phyloP scores from a whole-genome alignment of 768 basidiomycete species.

The Kondoa subrosea region DNA sequence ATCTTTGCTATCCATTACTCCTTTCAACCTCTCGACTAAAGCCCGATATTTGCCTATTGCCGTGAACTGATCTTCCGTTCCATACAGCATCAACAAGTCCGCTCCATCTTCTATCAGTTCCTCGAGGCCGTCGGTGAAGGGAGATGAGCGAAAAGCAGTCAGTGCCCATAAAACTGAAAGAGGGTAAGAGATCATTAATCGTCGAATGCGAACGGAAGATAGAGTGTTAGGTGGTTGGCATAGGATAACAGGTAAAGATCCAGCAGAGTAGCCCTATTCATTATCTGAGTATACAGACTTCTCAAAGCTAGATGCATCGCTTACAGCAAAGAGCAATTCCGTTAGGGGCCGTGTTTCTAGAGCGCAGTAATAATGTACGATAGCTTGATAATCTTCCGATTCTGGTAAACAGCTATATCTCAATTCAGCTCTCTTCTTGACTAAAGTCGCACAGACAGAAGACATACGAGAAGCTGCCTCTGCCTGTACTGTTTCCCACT shows the following conservation, averaged over 20 bases:
- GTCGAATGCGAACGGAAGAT: background rate
- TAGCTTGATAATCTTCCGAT: constrained; percentile 15
- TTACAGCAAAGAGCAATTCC: background rate
- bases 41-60: constrained; percentile 5
- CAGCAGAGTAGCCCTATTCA: constrained; percentile 24
- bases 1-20: background rate
- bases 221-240: constrained; percentile 8
- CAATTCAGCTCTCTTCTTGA: background rate
- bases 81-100: constrained; percentile 15
- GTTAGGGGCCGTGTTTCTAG: background rate
- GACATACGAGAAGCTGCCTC: constrained; percentile 14
- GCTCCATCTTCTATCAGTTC: background rate
- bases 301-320: background rate
- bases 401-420: constrained; percentile 14
- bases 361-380: constrained; percentile 18
- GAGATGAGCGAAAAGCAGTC: constrained; percentile 10
- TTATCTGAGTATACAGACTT: constrained; percentile 8
- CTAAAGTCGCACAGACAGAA: background rate
- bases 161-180: constrained; percentile 27
- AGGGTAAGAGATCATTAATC: constrained; percentile 26
- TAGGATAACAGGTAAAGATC: constrained; percentile 19
- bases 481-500: constrained; percentile 13
- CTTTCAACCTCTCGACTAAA: constrained; percentile 13
- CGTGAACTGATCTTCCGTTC: constrained; percentile 23
- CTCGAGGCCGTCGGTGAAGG: constrained; percentile 1